These are phyloP conservation scores for Jamesozyma gamospora DNA, from an alignment of 805 yeast species.

Conservation along the genomic window DNA sequence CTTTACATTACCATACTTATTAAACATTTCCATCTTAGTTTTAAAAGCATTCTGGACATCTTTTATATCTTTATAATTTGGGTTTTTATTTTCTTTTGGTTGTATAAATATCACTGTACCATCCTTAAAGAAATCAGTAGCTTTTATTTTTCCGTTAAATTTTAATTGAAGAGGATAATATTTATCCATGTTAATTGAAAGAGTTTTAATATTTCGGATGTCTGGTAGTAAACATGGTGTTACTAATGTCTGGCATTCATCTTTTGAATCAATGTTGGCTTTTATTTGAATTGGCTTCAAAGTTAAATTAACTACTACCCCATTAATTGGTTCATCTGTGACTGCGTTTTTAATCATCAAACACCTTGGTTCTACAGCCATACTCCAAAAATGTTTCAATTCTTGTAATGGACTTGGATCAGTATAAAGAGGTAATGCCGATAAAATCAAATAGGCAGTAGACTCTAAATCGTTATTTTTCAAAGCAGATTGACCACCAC, in stretches of 20 bases:
- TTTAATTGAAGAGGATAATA: slow-evolving; percentile 42
- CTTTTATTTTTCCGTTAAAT: slow-evolving; percentile 26
- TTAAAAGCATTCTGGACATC: slow-evolving; percentile 10
- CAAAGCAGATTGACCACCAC: slow-evolving; percentile 87
- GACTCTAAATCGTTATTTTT: slow-evolving; percentile 41
- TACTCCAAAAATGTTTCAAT: slow-evolving; percentile 80
- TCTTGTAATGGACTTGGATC: slow-evolving; percentile 61
- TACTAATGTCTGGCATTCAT: slow-evolving; percentile 30
- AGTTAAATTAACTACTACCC: slow-evolving; percentile 30
- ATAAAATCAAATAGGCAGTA: slow-evolving; percentile 41
- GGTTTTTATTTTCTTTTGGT: slow-evolving; percentile 5
- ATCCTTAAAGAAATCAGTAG: slow-evolving; percentile 19
- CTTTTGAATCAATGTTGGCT: slow-evolving; percentile 25
- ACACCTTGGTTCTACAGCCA: slow-evolving; percentile 74
- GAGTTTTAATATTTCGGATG: slow-evolving; percentile 37
- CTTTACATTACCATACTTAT: not conserved
- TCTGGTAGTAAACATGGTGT: slow-evolving; percentile 70
- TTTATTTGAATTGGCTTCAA: not conserved
- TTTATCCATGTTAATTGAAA: slow-evolving; percentile 39
- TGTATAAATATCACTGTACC: slow-evolving; percentile 24
- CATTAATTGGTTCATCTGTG: slow-evolving; percentile 43
- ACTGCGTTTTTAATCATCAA: slow-evolving; percentile 65
- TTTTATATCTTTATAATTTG: slow-evolving; percentile 1
- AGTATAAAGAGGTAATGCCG: slow-evolving; percentile 53
- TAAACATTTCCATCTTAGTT: slow-evolving; percentile 5